phyloP scores from a whole-genome alignment of 306 rosid species.

The Elaeagnus macrophylla region DNA sequence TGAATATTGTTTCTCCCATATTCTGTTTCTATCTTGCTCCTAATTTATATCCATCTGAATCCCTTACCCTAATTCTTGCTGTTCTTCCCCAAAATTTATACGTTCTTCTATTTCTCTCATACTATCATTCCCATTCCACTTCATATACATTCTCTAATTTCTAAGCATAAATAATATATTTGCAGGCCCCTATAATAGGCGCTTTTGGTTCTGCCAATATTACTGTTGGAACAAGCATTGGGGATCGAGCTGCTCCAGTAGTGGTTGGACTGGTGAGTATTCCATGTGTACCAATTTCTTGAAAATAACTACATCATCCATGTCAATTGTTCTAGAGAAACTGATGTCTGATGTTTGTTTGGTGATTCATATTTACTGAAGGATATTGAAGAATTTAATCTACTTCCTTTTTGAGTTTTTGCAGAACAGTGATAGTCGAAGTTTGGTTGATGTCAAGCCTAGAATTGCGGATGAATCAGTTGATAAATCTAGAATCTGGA shows the following conservation, averaged over 20 bases:
- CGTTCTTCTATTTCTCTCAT: too few species aligned
- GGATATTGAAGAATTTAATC: background rate
- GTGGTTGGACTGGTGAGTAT: slow-evolving; percentile 74
- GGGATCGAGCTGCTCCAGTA: slow-evolving; percentile 72
- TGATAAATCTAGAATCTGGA: slow-evolving; percentile 90
- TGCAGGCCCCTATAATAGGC: slow-evolving; percentile 56
- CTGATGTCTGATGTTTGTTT: slow-evolving; percentile 1
- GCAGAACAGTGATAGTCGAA: slow-evolving; percentile 67
- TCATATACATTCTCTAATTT: slow-evolving; percentile 21
- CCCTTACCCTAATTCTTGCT: too few species aligned
- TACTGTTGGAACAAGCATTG: slow-evolving; percentile 70
- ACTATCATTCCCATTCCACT: too few species aligned
- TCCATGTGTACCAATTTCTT: slow-evolving; percentile 4
- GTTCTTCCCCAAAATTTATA: too few species aligned
- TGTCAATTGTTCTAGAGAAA: background rate
- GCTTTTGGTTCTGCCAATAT: slow-evolving; percentile 59
- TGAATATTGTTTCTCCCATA: too few species aligned
- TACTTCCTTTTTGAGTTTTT: slow-evolving; percentile 15
- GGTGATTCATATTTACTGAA: background rate
- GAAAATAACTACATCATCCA: background rate
- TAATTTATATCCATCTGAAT: too few species aligned
- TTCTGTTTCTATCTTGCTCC: too few species aligned
- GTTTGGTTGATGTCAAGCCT: slow-evolving; percentile 81
- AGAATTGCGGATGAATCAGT: slow-evolving; percentile 76
- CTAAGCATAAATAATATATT: slow-evolving; percentile 12